Evolutionary conservation across 257 asterid species (phyloP), one percentile per base, ranked within the genome.

Genomic region (Salvia rosmarinus): DNA sequence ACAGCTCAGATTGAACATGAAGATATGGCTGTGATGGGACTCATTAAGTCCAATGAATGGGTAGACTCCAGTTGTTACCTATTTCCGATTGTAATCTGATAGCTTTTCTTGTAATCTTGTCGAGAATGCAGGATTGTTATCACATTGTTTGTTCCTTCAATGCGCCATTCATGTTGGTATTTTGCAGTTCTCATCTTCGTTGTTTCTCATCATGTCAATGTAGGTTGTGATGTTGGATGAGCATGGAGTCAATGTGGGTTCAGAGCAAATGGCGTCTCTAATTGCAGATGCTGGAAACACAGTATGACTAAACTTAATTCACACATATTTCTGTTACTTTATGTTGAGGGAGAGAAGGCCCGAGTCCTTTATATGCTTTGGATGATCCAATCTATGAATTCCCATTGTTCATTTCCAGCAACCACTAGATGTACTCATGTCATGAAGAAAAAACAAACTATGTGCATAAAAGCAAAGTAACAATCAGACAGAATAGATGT

Each of bases 161-260:
- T n/a, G n/a, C n/a, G n/a, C n/a, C n/a, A n/a, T n/a, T n/a, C n/a
- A n/a, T n/a, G n/a, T n/a, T n/a, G n/a, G n/a, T n/a, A n/a, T 9
- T 43, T 28, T 44, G n/a, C 63, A 42, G 40, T 52, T 58, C 63
- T 12, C 25, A 21, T 74, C 43, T 65, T 40, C 58, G 23, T 17
- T 71, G 11, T 50, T 6, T 73, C 73, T 60, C 39, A 28, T 73
- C 67, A 14, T 54, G 28, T 40, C n/a, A 68, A 49, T 73, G 72
- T 83, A 90, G 96, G 95, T 93, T 68, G 93, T 90, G 74, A 75
- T 90, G 86, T 49, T 90, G 79, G 97, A 93, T 72, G 97, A 93
- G 77, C 80, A 43, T 11, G 98, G 98, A 49, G 61, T 73, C 68
- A 76, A 79, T 32, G 35, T 89, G 70, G 79, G 86, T 25, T 93